These are phyloP conservation scores for Ogataea kodamae DNA, from an alignment of 805 yeast genomes.

Conservation along the genomic window DNA sequence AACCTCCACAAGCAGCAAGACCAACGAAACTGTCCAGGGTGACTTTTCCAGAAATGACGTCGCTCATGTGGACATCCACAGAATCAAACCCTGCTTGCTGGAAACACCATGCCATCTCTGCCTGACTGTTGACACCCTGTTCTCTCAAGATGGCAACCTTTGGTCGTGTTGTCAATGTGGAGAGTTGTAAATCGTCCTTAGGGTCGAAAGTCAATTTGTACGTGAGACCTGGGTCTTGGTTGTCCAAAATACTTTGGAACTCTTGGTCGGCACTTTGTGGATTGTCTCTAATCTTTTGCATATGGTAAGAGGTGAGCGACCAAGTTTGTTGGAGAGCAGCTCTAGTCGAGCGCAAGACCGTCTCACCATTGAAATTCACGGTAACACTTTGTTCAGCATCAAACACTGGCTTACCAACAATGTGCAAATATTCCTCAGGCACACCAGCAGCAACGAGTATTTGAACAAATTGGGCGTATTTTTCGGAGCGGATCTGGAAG, in stretches of 20 bases:
- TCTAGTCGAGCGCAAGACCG: constrained; percentile 54
- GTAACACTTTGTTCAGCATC: constrained; percentile 42
- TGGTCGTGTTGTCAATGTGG: constrained; percentile 49
- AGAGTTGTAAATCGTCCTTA: constrained; percentile 42
- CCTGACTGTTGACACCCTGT: constrained; percentile 97
- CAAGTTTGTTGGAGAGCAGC: constrained; percentile 75
- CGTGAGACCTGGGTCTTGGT: constrained; percentile 84
- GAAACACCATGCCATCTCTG: constrained; percentile 98
- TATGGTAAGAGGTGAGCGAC: constrained; percentile 83
- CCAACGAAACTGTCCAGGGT: constrained; percentile 81
- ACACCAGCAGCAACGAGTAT: constrained; percentile 61
- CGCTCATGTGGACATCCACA: constrained; percentile 97
- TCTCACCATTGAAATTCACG: constrained; percentile 44
- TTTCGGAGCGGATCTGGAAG: constrained; percentile 69
- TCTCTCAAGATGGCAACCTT: constrained; percentile 95
- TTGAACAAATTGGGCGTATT: constrained; percentile 50
- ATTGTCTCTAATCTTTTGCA: constrained; percentile 91
- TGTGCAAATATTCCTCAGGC: constrained; percentile 45
- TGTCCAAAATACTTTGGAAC: constrained; percentile 67
- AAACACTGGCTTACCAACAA: constrained; percentile 70
- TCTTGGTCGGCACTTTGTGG: constrained; percentile 90
- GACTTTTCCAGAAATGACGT: constrained; percentile 70
- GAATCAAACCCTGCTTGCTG: constrained; percentile 90
- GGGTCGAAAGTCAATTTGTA: constrained; percentile 75
- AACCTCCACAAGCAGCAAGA: constrained; percentile 97